These are phyloP conservation scores for Pezicula rhizophila DNA, from an alignment of 2,329 filamentous ascomycete species.

Conservation along the genomic window DNA sequence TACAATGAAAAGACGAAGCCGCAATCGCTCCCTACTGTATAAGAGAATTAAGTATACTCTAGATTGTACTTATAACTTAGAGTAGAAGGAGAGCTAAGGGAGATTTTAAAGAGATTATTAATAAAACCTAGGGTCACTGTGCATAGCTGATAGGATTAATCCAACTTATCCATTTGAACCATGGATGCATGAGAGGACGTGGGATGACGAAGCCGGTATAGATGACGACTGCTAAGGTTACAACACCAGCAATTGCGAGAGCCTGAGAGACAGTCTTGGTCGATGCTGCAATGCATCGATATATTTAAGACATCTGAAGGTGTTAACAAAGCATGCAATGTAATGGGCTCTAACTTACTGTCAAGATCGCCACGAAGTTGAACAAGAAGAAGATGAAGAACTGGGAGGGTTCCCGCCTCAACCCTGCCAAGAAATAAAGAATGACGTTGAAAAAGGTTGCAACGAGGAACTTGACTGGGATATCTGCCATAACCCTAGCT, in stretches of 20 bases:
- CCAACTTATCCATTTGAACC: constrained; percentile 67
- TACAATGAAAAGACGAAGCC: no score
- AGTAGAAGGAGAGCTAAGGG: no score
- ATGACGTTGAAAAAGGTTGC: constrained; percentile 71
- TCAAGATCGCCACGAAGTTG: constrained; percentile 40
- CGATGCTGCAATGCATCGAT: constrained; percentile 66
- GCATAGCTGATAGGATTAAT: no score
- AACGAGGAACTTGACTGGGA: constrained; percentile 76
- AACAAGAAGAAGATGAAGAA: constrained; percentile 73
- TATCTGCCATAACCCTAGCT: constrained; percentile 77
- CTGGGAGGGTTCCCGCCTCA: constrained; percentile 56
- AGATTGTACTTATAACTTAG: no score
- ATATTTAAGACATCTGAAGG: constrained; percentile 64
- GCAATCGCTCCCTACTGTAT: no score
- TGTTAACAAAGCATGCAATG: no score
- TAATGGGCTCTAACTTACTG: no score
- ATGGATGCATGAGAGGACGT: constrained; percentile 59
- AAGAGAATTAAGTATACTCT: no score
- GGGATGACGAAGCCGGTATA: constrained; percentile 37
- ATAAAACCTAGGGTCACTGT: no score
- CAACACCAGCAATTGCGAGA: constrained; percentile 53
- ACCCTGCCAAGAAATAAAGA: constrained; percentile 81
- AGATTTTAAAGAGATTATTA: no score
- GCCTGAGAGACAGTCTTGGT: constrained; percentile 64
- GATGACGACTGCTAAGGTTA: constrained; percentile 29